These are phyloP conservation scores for Prosopis cineraria DNA, from an alignment of 306 rosid species.

Conservation along the genomic window DNA sequence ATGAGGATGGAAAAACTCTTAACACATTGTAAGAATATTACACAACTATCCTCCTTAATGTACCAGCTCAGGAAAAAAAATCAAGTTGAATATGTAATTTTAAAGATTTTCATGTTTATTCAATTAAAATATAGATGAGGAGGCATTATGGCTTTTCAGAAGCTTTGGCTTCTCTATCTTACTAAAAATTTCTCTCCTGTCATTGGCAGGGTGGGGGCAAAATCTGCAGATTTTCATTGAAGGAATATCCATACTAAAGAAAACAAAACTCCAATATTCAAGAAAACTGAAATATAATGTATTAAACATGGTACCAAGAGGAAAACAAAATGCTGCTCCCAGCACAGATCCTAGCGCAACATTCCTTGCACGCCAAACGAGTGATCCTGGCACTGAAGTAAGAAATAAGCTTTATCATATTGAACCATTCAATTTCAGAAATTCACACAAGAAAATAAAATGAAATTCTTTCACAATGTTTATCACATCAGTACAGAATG, in stretches of 20 bases:
- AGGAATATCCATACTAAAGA: background rate
- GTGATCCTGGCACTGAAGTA: slow-evolving; percentile 83
- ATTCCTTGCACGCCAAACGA: slow-evolving; percentile 14
- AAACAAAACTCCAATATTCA: background rate
- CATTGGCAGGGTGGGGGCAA: background rate
- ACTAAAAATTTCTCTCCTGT: background rate
- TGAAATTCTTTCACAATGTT: background rate
- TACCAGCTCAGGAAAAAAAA: background rate
- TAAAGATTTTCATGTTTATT: background rate
- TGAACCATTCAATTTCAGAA: slow-evolving; percentile 16
- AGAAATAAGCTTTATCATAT: slow-evolving; percentile 1
- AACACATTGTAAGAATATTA: background rate
- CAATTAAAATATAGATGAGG: background rate
- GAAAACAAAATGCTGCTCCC: slow-evolving; percentile 90
- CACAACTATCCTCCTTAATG: background rate
- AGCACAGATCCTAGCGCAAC: slow-evolving; percentile 58
- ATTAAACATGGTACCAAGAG: slow-evolving; percentile 67
- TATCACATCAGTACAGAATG: background rate
- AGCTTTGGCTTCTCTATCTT: background rate
- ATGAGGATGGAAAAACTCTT: background rate
- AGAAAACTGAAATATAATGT: no score
- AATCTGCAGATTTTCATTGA: background rate
- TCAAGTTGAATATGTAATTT: background rate
- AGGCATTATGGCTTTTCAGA: background rate
- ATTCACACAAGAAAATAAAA: background rate